phyloP scores from a whole-genome alignment of 202 grass and related monocot genomes.

The Zoysia matrella region DNA sequence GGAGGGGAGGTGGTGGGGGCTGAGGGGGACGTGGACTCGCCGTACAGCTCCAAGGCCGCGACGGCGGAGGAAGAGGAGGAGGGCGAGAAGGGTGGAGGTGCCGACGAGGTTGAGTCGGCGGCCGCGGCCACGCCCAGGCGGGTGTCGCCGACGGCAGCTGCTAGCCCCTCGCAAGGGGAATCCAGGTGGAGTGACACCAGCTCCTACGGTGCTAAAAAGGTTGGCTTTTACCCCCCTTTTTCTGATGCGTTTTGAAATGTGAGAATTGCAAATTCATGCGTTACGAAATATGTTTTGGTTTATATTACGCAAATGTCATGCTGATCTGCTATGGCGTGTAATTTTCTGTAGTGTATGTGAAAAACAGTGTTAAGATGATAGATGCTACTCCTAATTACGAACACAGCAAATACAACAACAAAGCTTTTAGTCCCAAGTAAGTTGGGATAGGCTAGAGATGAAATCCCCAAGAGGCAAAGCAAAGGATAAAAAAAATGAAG shows the following conservation, averaged over 20 bases:
- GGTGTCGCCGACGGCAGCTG: slow-evolving; percentile 37
- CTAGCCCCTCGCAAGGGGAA: slow-evolving; percentile 49
- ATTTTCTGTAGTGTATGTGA: slow-evolving; percentile 2
- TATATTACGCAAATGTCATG: not conserved
- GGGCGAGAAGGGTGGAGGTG: slow-evolving; percentile 39
- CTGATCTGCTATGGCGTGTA: not conserved
- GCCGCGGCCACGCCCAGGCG: slow-evolving; percentile 19
- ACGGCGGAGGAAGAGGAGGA: slow-evolving; percentile 40
- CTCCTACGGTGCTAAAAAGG: slow-evolving; percentile 85
- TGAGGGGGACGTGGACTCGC: slow-evolving; percentile 61
- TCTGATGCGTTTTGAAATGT: slow-evolving; percentile 31
- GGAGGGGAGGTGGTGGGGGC: slow-evolving; percentile 39
- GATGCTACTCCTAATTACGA: not conserved
- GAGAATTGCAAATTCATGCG: not conserved
- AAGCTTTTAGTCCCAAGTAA: too few species aligned
- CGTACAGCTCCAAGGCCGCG: slow-evolving; percentile 61
- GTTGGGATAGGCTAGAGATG: too few species aligned
- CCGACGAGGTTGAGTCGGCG: slow-evolving; percentile 52
- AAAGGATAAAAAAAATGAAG: too few species aligned
- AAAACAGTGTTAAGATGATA: slow-evolving; percentile 14
- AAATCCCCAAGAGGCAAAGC: too few species aligned
- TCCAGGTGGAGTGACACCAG: slow-evolving; percentile 73
- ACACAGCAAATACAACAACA: too few species aligned
- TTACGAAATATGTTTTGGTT: slow-evolving; percentile 1
- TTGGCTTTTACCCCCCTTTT: slow-evolving; percentile 11